Percentiles rank a stretch among this genome's conserved stretches.
Evolutionary conservation across 768 basidiomycete species (phyloP).

Genomic region (Scleroderma bovista): DNA sequence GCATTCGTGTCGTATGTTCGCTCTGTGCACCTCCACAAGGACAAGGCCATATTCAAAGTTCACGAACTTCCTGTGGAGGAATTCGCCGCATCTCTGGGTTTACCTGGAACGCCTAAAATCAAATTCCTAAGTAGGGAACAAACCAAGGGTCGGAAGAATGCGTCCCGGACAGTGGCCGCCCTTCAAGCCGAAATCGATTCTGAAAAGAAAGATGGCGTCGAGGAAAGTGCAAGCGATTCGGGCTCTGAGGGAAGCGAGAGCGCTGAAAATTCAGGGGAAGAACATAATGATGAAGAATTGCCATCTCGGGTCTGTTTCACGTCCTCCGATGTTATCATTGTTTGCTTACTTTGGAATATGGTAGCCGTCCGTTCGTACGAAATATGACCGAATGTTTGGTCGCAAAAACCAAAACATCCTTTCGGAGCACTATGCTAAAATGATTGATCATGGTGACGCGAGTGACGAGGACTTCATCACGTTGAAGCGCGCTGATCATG

Average conservation of each 20-base stretch:
- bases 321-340: neutral
- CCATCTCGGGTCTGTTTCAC: constrained; percentile 36
- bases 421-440: constrained; percentile 83
- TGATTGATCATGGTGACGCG: constrained; percentile 63
- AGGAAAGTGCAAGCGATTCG: constrained; percentile 9
- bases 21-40: constrained; percentile 87
- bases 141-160: constrained; percentile 75
- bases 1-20: constrained; percentile 95
- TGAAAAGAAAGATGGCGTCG: constrained; percentile 13
- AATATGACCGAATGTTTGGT: constrained; percentile 97
- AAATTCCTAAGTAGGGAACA: constrained; percentile 71
- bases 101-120: constrained; percentile 94
- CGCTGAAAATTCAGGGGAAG: constrained; percentile 23
- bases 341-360: neutral
- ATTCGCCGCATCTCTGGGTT: constrained; percentile 84
- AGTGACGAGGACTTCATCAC: constrained; percentile 85
- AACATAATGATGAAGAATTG: neutral
- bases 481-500: constrained; percentile 87
- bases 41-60: constrained; percentile 90
- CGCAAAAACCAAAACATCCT: constrained; percentile 92
- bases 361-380: constrained; percentile 63
- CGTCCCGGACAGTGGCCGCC: constrained; percentile 40
- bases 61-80: constrained; percentile 74
- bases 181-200: constrained; percentile 27
- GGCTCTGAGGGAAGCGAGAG: constrained; percentile 15